phyloP scores from a whole-genome alignment of 257 asterid genomes.

The Anisodus acutangulus region DNA sequence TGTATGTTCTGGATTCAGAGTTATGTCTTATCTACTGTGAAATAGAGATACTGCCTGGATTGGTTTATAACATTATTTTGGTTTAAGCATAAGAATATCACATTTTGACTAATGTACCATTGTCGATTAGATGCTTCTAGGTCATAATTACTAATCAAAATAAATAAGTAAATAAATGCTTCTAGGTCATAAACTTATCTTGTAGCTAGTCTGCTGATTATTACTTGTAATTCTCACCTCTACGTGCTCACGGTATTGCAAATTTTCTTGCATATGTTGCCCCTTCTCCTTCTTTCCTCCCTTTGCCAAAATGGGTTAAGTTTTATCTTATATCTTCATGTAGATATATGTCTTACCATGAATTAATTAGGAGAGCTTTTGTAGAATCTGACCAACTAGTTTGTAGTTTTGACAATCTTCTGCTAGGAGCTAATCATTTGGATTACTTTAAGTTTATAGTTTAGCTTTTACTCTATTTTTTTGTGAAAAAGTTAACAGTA shows the following conservation, averaged over 20 bases:
- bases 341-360: not conserved
- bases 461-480: not conserved
- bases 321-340: not conserved
- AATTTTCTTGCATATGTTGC: not conserved
- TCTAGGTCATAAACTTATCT: conserved; percentile 4
- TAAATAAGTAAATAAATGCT: not conserved
- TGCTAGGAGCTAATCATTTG: conserved; percentile 1
- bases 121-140: conserved; percentile 5
- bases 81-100: not conserved
- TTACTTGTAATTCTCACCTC: conserved; percentile 13
- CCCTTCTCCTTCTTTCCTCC: not conserved
- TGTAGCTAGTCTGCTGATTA: not conserved
- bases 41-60: not conserved
- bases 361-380: not conserved
- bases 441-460: not conserved
- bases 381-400: conserved; percentile 21
- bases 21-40: conserved; percentile 8
- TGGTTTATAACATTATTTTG: not conserved
- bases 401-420: conserved; percentile 15
- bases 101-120: not conserved
- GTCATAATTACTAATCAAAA: not conserved
- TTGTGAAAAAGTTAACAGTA: not conserved
- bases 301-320: not conserved
- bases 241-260: not conserved
- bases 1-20: not conserved